Evolutionary conservation across 1,139 yeast genomes (phyloP).

Genomic region (Kodamaea ohmeri): DNA sequence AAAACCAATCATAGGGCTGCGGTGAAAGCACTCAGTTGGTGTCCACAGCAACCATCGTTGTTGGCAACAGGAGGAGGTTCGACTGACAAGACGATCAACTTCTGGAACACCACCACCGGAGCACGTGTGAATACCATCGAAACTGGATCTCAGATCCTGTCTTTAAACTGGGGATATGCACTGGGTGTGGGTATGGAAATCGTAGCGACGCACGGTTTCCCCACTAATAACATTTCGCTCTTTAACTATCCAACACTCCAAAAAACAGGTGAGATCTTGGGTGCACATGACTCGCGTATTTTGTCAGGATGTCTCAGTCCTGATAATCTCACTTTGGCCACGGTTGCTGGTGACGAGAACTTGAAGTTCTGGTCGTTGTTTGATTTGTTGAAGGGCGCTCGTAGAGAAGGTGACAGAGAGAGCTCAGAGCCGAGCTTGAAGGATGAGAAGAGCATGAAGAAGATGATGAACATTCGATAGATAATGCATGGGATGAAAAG

Average conservation of each 20-base stretch:
- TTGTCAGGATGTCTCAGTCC: constrained; percentile 84
- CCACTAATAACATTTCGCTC: constrained; percentile 78
- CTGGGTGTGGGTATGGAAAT: constrained; percentile 76
- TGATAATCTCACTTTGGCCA: constrained; percentile 85
- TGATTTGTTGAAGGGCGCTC: constrained; percentile 49
- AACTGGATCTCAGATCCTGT: constrained; percentile 91
- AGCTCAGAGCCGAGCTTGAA: constrained; percentile 21
- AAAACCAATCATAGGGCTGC: constrained; percentile 89
- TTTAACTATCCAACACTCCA: constrained; percentile 86
- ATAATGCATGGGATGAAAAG: too few species aligned
- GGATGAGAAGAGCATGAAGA: constrained; percentile 17
- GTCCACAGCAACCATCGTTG: constrained; percentile 79
- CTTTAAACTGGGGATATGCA: constrained; percentile 86
- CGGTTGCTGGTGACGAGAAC: constrained; percentile 96
- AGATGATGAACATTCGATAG: constrained; percentile 20
- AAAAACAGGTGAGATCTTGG: constrained; percentile 81
- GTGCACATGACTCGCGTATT: constrained; percentile 90
- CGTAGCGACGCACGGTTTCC: constrained; percentile 93
- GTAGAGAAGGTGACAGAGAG: constrained; percentile 20
- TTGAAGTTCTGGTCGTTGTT: constrained; percentile 93
- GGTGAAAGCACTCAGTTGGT: constrained; percentile 94
- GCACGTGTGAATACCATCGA: constrained; percentile 82
- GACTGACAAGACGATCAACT: constrained; percentile 82
- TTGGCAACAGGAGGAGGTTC: constrained; percentile 98
- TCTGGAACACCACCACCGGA: constrained; percentile 95